Base-by-base conservation (phyloP, 805 yeast species). In the Lachancea thermotolerans region DNA sequence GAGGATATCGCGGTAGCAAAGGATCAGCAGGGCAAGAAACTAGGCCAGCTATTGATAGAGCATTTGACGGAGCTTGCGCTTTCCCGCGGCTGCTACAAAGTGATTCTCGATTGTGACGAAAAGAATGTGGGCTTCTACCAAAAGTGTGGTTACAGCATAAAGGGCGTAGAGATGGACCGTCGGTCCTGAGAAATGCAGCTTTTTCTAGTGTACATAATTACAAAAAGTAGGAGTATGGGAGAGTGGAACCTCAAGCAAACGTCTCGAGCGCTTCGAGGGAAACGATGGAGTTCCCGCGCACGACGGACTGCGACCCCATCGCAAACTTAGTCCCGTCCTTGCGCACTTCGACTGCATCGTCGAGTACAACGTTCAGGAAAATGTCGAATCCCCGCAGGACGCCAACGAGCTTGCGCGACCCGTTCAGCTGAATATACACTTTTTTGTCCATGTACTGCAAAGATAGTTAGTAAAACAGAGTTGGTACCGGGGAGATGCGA, bases 1-100 rank as follows among this genome's bases (percentile, higher is more conserved):
- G 99, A 91, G 59, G 99, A 91, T 62, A 91, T 91, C 49, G 83
- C 97, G 1, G 95, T 91, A 3, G 72, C 79, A 15, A 60, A 63
- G 28, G 67, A 72, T 15, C 85, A 85, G 60, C 97, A 90, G 59
- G 99, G 99, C 6, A 81, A 82, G 59, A 78, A 78, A 54, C 68
- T 91, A 39, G 99, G 99, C 0, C 69, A 73, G 53, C 66, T 72
- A 14, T 62, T 91, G 65, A 85, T 91, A 52, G 68, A 72, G 14
- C 69, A 75, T 8, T 70, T 91, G 58, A 75, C 82, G 3, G 67
- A 70, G 18, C 58, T 85, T 28, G 96, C 85, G 2, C 54, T 73
- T 42, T 56, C 65, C 2, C 59, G 56, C 11, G 93, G 91, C 4
- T 88, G 95, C 58, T 91, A 91, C 68, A 91, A 91, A 68, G 82